Evolutionary conservation across 179 eudicot species (phyloP), one percentile per base, ranked within the genome.

Genomic region (Beta corolliflora): DNA sequence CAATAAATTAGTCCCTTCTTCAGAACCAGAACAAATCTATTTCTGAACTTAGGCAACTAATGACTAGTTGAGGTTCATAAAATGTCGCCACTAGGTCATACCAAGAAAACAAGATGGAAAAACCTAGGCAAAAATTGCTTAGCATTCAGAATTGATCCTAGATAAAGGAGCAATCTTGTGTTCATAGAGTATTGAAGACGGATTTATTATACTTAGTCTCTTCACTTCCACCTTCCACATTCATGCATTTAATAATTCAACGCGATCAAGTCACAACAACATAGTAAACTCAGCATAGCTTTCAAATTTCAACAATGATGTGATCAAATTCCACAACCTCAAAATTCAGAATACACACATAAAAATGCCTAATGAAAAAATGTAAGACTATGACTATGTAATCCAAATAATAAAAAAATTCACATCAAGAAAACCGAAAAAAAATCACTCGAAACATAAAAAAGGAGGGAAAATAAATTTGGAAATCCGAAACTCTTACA

Each of bases 401-500:
- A 25, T 29, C 14, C 69, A 53, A 9, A 21, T n/a, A 73, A 12
- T n/a, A n/a, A n/a, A n/a, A n/a, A n/a, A n/a, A n/a, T n/a, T n/a
- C n/a, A n/a, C n/a, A n/a, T n/a, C n/a, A n/a, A n/a, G n/a, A 72
- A 0, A 25, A 73, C 6, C 7, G 4, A 1, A 11, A 1, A 46
- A 18, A 16, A 69, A 45, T 4, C 5, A 45, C 73, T 71, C 12
- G 36, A 48, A 21, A 48, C 5, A 53, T 9, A 73, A 54, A 52
- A 73, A 73, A 25, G 76, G 76, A 73, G 45, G 76, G 76, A 73
- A 73, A 73, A 25, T 25, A 23, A 0, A 21, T 36, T 73, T 53
- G 61, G 61, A 73, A 73, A 73, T 25, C 14, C 3, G 2, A 63
- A 29, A 53, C 21, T 10, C 94, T 90, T 76, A 95, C 98, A 77